Base-by-base conservation (phyloP, 306 rosid genomes). In the peach (Prunus persica) region DNA sequence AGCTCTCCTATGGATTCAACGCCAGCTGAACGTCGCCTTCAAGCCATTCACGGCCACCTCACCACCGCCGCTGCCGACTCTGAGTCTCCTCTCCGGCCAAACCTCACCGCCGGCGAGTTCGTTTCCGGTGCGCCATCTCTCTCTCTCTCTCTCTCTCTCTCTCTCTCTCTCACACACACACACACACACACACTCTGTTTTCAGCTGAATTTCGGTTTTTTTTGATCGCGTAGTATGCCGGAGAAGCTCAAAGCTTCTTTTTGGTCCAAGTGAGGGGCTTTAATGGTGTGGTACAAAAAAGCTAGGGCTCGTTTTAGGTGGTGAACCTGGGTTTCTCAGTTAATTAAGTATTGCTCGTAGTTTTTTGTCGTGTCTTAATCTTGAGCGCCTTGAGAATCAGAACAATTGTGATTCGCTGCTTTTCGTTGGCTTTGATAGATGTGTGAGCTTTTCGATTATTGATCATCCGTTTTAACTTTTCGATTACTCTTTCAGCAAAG, bases 31-130 rank as follows among this genome's bases (percentile, higher is more conserved):
- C 97, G 97, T 76, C 97, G 99, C 72, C 86, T 92, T 14, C 64
- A 68, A 74, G 88, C 93, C 20, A 88, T 95, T 72, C 72, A 87
- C 63, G 50, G 64, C 55, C 97, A 95, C 81, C 86, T 95, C 65
- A 25, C 69, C 82, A 2, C 89, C 73, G 25, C 79, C 82, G 3
- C 73, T 80, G 80, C 74, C 11, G 92, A 89, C 18, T 76, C 88
- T 50, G 19, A 71, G 11, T 82, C 91, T 60, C 82, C 79, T 80
- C 92, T 95, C 77, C 93, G 78, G 22, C 73, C 82, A 0, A 88
- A 84, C 43, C 81, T 87, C 32, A 90, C 99, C 50, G 84, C 96
- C 78, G 97, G 76, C 84, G 96, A 95, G 85, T 92, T 95, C 72
- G 72, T 78, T 43, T 80, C 79, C 60, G 97, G 99, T 95, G 68